phyloP scores from a whole-genome alignment of 495 filamentous ascomycete species.

The Penicillium canescens region DNA sequence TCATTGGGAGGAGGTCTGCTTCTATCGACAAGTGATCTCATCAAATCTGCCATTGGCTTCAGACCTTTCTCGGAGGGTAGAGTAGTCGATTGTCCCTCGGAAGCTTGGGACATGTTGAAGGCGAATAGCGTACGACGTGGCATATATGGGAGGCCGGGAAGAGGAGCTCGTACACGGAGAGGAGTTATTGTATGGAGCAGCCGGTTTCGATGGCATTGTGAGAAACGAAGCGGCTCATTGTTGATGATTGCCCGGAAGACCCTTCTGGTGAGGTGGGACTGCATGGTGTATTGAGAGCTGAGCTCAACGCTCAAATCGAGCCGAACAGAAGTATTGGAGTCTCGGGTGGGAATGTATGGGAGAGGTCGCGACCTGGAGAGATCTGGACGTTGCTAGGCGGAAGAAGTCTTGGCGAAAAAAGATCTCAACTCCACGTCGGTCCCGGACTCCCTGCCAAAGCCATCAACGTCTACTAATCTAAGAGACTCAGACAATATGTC shows the following conservation, averaged over 20 bases:
- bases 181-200: conserved; percentile 35
- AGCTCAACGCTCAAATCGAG: not conserved
- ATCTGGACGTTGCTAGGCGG: conserved; percentile 15
- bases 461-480: conserved; percentile 1
- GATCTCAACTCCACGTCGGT: conserved; percentile 15
- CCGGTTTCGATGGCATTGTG: conserved; percentile 37
- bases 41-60: conserved; percentile 45
- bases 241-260: conserved; percentile 71
- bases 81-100: conserved; percentile 25
- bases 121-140: conserved; percentile 38
- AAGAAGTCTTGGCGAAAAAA: conserved; percentile 39
- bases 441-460: conserved; percentile 4
- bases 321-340: not conserved
- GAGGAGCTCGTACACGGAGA: conserved; percentile 21
- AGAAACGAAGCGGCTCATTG: conserved; percentile 58
- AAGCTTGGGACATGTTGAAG: conserved; percentile 23
- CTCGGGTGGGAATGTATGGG: not conserved
- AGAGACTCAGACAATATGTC: conserved; percentile 26
- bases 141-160: conserved; percentile 19
- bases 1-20: conserved; percentile 56
- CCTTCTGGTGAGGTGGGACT: conserved; percentile 75
- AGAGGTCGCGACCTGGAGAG: conserved; percentile 24
- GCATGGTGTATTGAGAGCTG: conserved; percentile 54
- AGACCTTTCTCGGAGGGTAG: conserved; percentile 43
- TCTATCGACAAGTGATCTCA: conserved; percentile 33